phyloP scores from a whole-genome alignment of 2,329 filamentous ascomycete genomes.

The Nannizziopsis barbatae region DNA sequence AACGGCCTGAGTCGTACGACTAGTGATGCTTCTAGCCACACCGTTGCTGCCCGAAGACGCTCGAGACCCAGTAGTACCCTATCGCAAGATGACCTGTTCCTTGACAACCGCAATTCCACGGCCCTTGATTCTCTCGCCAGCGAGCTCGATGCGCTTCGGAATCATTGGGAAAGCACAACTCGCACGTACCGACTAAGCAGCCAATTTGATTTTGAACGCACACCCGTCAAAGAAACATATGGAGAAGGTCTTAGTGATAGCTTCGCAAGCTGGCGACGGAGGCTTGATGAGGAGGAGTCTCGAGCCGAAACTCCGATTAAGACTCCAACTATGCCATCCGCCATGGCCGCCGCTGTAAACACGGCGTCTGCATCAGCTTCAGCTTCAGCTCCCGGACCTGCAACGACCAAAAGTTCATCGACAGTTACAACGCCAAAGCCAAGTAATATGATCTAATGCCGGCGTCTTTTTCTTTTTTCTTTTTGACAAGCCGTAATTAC shows the following conservation, averaged over 20 bases:
- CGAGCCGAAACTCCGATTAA: constrained; percentile 21
- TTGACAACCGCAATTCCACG: constrained; percentile 46
- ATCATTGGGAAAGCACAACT: constrained; percentile 91
- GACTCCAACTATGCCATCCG: constrained; percentile 1
- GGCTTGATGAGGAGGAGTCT: constrained; percentile 52
- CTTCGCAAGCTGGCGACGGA: constrained; percentile 67
- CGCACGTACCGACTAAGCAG: constrained; percentile 88
- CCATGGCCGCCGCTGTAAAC: background rate
- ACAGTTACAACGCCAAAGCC: background rate
- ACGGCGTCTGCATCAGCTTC: background rate
- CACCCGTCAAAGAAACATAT: constrained; percentile 36
- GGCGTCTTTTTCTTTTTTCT: background rate
- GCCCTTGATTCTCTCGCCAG: constrained; percentile 84
- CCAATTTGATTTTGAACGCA: constrained; percentile 72
- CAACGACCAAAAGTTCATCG: background rate
- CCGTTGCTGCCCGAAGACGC: constrained; percentile 27
- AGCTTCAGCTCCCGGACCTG: background rate
- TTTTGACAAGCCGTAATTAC: background rate
- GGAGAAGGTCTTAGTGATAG: constrained; percentile 52
- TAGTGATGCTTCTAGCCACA: constrained; percentile 44
- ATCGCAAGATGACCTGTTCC: constrained; percentile 34
- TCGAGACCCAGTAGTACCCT: constrained; percentile 33
- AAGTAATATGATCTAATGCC: constrained; percentile 6
- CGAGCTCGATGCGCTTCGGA: constrained; percentile 80
- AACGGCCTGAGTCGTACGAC: constrained; percentile 41